Evolutionary conservation across 2,329 filamentous ascomycete genomes (phyloP), one percentile per base, ranked within the genome.

Genomic region (Xylaria sp.): DNA sequence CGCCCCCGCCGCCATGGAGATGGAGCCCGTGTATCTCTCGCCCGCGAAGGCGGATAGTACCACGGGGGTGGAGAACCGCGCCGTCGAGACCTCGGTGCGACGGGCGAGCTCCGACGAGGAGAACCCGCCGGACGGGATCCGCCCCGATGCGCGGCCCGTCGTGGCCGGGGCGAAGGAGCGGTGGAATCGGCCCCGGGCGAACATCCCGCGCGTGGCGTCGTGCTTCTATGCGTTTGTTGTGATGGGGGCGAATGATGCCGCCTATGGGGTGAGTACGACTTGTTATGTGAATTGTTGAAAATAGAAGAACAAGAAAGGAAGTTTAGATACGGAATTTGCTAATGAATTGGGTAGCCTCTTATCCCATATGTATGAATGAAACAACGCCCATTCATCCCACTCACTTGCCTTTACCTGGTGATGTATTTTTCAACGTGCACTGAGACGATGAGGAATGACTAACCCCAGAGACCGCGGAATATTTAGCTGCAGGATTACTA

Each of bases 201-300:
- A 83, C 59, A 72, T 77, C 2, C 73, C 75, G 63, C 78, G 79
- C 8, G 74, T 83, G 0, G 71, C 75, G 1, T 77, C 83, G 0
- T 79, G 81, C 0, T 86, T 85, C 70, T 84, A 78, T 75, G 79
- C 78, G 5, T 83, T 87, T 61, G 67, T 83, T 4, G 78, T 83
- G 1, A 80, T 83, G 69, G 84, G 84, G 0, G 78, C 80, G 8
- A 85, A 84, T 57, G 83, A 85, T 70, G 78, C 80, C 2, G 81
- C 81, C 9, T 84, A 83, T 57, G 83, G 83, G 63, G 81, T 82
- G 70, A 74, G 79, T 73, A 54, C 13, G 37, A 42, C 13, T 42
- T 49, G 23, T 13, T n/a, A 44, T 9, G 6, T 34, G 50, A 1
- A 49, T 1, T 48, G n/a, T 7, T 49, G 18, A 2, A 1, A 3